Percentiles rank a stretch among this genome's conserved stretches.
These are phyloP conservation scores for Gamarada debralockiae DNA, from an alignment of 495 filamentous ascomycete genomes.

Conservation along the genomic window DNA sequence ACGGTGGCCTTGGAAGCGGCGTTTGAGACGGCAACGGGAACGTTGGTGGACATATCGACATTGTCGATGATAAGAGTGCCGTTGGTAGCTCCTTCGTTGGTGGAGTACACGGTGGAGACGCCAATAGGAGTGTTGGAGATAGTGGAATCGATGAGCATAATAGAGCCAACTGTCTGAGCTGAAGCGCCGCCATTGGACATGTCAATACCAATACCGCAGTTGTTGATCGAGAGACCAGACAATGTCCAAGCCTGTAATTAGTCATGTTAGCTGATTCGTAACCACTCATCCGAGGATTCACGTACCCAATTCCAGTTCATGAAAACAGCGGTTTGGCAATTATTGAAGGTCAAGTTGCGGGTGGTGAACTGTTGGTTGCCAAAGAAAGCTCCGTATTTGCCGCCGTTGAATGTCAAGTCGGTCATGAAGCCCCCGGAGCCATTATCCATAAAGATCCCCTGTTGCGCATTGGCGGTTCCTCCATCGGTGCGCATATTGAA, in stretches of 20 bases:
- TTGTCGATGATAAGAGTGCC: slow-evolving; percentile 84
- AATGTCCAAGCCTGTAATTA: slow-evolving; percentile 94
- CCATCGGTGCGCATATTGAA: slow-evolving; percentile 83
- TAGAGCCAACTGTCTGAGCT: slow-evolving; percentile 28
- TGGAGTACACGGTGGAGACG: slow-evolving; percentile 68
- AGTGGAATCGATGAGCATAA: slow-evolving; percentile 75
- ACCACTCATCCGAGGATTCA: neutral
- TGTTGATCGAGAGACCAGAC: slow-evolving; percentile 76
- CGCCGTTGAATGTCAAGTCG: slow-evolving; percentile 83
- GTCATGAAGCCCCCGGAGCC: slow-evolving; percentile 86
- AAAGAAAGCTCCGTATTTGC: slow-evolving; percentile 75
- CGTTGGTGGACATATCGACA: slow-evolving; percentile 54
- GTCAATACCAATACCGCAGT: slow-evolving; percentile 76
- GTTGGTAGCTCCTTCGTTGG: slow-evolving; percentile 60
- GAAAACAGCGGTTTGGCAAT: slow-evolving; percentile 83
- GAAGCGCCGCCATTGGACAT: slow-evolving; percentile 49
- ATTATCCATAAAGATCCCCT: slow-evolving; percentile 96
- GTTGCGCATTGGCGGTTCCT: slow-evolving; percentile 36
- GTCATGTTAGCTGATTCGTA: slow-evolving; percentile 39
- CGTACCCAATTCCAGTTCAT: slow-evolving; percentile 44
- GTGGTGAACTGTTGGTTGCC: slow-evolving; percentile 92
- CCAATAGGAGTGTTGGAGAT: slow-evolving; percentile 71
- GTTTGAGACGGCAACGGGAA: slow-evolving; percentile 50
- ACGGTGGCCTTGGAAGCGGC: slow-evolving; percentile 51
- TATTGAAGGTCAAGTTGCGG: slow-evolving; percentile 86